Evolutionary conservation across 208 protist genomes (phyloP).

Genomic region (Acanthamoeba triangularis): DNA sequence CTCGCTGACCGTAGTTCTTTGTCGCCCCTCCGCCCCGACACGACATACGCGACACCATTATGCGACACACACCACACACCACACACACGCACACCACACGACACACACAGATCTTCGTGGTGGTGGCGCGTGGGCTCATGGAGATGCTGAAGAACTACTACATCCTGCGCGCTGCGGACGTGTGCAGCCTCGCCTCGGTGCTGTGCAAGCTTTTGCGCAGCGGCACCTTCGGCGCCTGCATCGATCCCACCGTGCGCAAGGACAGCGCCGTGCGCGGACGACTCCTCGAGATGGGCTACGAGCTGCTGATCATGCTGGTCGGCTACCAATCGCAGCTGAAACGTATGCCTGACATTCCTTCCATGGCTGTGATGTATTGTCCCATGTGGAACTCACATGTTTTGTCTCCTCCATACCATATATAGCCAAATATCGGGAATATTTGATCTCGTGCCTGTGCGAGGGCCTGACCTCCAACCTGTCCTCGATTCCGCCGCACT

Average conservation of each 20-base stretch:
- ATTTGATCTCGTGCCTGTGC: conserved; percentile 8
- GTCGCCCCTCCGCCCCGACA: not conserved
- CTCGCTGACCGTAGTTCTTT: not conserved
- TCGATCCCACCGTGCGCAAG: conserved; percentile 20
- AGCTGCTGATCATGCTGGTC: conserved; percentile 21
- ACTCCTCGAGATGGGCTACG: conserved; percentile 45
- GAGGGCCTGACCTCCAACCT: conserved; percentile 24
- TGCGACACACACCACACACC: no score
- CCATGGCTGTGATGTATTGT: not conserved
- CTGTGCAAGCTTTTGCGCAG: conserved; percentile 62
- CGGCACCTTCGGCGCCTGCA: conserved; percentile 39
- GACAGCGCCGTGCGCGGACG: conserved; percentile 2
- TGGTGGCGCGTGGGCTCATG: conserved; percentile 47
- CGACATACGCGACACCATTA: no score
- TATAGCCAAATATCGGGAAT: conserved; percentile 30
- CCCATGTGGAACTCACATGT: not conserved
- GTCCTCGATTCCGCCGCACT: not conserved
- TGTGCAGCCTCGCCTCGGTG: conserved; percentile 30
- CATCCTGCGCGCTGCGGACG: conserved; percentile 19
- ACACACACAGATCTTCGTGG: conserved; percentile 30
- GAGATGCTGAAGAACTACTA: conserved; percentile 67
- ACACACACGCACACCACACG: not conserved
- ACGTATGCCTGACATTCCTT: not conserved
- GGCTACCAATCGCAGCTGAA: conserved; percentile 64
- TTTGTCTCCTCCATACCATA: not conserved